These are phyloP conservation scores for Yamadazyma epiphylla DNA, from an alignment of 1,139 yeast species.

Conservation along the genomic window DNA sequence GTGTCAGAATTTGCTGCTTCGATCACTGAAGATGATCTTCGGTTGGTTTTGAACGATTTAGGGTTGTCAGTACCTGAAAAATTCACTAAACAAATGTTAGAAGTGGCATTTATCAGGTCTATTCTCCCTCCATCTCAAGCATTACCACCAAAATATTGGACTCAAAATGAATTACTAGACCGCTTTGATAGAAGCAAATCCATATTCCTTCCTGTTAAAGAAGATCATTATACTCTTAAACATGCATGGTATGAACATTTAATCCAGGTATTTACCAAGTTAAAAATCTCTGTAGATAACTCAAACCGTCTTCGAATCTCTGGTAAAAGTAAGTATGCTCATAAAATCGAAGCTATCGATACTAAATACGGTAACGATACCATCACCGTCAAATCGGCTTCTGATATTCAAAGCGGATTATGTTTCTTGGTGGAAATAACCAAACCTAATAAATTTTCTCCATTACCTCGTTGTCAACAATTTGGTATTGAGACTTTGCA, in stretches of 20 bases:
- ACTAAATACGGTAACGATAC: conserved; percentile 1
- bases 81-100: no score
- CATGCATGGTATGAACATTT: conserved; percentile 12
- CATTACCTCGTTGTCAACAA: conserved; percentile 16
- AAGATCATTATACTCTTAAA: no score
- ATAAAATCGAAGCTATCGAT: conserved; percentile 5
- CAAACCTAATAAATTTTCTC: conserved; percentile 29
- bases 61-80: no score
- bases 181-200: no score
- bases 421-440: conserved; percentile 14
- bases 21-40: no score
- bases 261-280: conserved; percentile 16
- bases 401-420: background rate
- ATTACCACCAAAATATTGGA: no score
- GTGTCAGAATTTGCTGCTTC: no score
- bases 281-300: conserved; percentile 14
- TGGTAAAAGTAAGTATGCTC: conserved; percentile 30
- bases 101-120: no score
- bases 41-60: no score
- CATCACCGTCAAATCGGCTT: background rate
- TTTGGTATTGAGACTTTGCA: conserved; percentile 21
- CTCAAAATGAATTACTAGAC: no score
- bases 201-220: no score
- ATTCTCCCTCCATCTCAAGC: no score
- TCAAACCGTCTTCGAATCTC: conserved; percentile 16